These are phyloP conservation scores for Boehmeria nivea DNA, from an alignment of 306 rosid species.

Conservation along the genomic window DNA sequence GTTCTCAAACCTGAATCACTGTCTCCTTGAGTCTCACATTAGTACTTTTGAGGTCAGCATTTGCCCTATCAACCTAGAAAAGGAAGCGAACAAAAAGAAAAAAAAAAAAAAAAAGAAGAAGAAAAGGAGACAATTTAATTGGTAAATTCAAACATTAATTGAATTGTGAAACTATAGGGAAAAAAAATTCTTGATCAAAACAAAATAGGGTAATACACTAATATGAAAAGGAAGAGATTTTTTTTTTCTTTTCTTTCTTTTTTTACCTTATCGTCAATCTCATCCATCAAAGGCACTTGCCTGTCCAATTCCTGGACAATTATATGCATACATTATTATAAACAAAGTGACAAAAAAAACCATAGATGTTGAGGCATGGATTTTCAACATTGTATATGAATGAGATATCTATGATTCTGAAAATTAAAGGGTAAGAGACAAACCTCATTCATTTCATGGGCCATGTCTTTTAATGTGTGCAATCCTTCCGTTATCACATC, in stretches of 20 bases:
- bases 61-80: conserved; percentile 37
- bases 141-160: too few species aligned
- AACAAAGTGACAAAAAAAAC: too few species aligned
- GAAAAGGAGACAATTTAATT: background rate
- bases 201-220: too few species aligned
- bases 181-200: background rate
- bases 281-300: conserved; percentile 30
- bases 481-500: conserved; percentile 40
- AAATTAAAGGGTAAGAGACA: conserved; percentile 1
- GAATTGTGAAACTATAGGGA: too few species aligned
- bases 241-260: too few species aligned
- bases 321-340: too few species aligned
- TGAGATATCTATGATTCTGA: too few species aligned
- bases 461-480: conserved; percentile 38
- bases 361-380: too few species aligned
- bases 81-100: background rate
- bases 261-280: conserved; percentile 33
- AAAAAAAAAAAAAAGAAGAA: background rate
- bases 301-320: conserved; percentile 30
- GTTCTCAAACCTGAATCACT: conserved; percentile 21
- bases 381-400: too few species aligned
- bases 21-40: conserved; percentile 43
- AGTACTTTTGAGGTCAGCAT: conserved; percentile 28
- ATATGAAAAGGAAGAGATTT: background rate
- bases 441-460: conserved; percentile 42